Percentiles rank a stretch among this genome's conserved stretches.
Conservation (phyloP, 129 eudicot genomes). For the Lactuca sativa region DNA sequence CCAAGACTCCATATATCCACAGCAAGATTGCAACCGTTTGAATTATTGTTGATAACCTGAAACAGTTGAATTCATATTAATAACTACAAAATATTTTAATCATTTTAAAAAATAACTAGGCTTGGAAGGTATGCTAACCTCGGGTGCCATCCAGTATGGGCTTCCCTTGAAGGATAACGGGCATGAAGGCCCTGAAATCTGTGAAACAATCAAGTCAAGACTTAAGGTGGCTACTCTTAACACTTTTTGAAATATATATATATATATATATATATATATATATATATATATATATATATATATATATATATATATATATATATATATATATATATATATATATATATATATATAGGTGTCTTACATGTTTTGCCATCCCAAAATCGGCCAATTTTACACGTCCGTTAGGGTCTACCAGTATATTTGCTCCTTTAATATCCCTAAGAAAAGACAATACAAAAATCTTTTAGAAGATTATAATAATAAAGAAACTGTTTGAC, state of each 20-base stretch:
- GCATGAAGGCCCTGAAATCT: slow-evolving; percentile 57
- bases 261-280: no score
- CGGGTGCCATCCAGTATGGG: slow-evolving; percentile 81
- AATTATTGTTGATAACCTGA: slow-evolving; percentile 65
- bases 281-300: no score
- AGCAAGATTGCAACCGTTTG: slow-evolving; percentile 69
- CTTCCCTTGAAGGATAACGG: slow-evolving; percentile 73
- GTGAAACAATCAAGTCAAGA: slow-evolving; percentile 25
- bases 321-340: neutral
- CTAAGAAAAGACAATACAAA: slow-evolving; percentile 27
- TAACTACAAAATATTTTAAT: neutral
- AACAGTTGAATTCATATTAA: slow-evolving; percentile 7
- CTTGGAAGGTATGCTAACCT: slow-evolving; percentile 33
- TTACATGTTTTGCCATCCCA: slow-evolving; percentile 82
- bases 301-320: no score
- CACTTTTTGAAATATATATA: no score
- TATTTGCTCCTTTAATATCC: slow-evolving; percentile 80
- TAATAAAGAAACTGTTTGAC: neutral
- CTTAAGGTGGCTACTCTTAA: neutral
- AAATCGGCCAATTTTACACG: slow-evolving; percentile 74
- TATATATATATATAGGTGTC: neutral
- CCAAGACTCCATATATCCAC: slow-evolving; percentile 96
- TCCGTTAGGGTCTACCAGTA: slow-evolving; percentile 64
- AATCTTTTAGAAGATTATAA: neutral
- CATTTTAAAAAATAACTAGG: neutral